Base-by-base conservation (phyloP, 108 stramenopile genomes). In the Cyclotella atomus region DNA sequence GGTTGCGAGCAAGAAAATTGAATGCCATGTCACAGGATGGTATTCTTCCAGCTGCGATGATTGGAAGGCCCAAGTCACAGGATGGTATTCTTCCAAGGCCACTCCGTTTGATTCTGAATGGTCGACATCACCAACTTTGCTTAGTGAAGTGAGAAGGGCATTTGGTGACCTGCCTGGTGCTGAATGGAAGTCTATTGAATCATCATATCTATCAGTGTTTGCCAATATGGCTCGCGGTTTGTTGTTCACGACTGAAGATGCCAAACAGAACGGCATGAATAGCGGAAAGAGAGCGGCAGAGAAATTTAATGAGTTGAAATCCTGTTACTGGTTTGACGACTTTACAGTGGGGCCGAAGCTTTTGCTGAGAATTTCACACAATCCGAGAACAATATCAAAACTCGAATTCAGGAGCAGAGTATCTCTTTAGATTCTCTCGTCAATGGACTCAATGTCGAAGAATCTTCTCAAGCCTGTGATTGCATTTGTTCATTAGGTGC, bases 271-370 rank as follows among this genome's bases (percentile, higher is more conserved):
- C 12, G 38, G 38, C 38, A 41, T 41, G 9, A 41, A 41, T 12
- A 41, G 12, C 12, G 38, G 38, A 41, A 41, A 41, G 12, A 41
- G 38, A 12, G 12, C 12, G 38, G 38, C 38, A 41, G 12, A 20
- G 66, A 77, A 33, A 79, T 79, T n/a, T 27, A 49, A 10, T 34
- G 35, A 14, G 7, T 41, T 41, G 38, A 7, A 41, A 12, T 9
- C 9, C 12, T 41, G 38, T 12, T 9, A 41, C 9, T 41, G 38
- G 38, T 41, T 41, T 41, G 38, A 41, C 12, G 38, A 12, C 12
- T 41, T 41, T 41, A 12, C 38, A n/a, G n/a, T n/a, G n/a, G n/a
- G n/a, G n/a, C n/a, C n/a, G n/a, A n/a, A n/a, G n/a, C n/a, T n/a
- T n/a, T n/a, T n/a, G n/a, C n/a, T n/a, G n/a, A n/a, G n/a, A n/a